Evolutionary conservation across 129 eudicot genomes (phyloP).

Genomic region (Daucus carota): DNA sequence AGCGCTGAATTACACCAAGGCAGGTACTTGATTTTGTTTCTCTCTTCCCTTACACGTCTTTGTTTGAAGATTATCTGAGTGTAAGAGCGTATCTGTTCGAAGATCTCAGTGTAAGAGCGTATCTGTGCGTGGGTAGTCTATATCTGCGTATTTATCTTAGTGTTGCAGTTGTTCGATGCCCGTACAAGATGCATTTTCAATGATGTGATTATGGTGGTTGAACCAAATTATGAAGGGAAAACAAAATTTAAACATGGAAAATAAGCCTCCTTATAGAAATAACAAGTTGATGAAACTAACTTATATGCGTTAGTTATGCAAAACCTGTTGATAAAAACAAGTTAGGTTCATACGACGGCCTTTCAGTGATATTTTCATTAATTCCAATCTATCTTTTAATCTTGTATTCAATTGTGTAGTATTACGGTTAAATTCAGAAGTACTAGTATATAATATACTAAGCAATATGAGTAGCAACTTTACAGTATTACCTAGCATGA

Average conservation of each 20-base stretch:
- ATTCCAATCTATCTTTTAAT: not conserved
- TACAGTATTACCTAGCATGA: not conserved
- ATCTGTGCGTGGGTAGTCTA: not conserved
- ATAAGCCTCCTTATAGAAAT: not conserved
- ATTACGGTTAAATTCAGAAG: not conserved
- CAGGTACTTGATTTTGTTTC: conserved; percentile 57
- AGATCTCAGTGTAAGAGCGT: no score
- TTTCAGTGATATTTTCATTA: not conserved
- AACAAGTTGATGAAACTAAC: not conserved
- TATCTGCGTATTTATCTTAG: not conserved
- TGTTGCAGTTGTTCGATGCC: not conserved
- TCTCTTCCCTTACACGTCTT: conserved; percentile 1
- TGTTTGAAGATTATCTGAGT: not conserved
- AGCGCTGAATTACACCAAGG: conserved; percentile 73
- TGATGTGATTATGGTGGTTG: not conserved
- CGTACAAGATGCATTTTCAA: not conserved
- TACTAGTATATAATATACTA: not conserved
- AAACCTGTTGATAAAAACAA: not conserved
- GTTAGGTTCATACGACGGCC: not conserved
- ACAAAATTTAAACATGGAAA: not conserved
- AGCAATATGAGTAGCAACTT: not conserved
- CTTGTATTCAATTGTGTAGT: not conserved
- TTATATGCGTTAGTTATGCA: not conserved
- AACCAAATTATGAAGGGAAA: not conserved
- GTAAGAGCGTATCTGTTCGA: not conserved